These are phyloP conservation scores for Sporodiniella umbellata DNA, from an alignment of 371 early-diverging fungal genomes.

Conservation along the genomic window DNA sequence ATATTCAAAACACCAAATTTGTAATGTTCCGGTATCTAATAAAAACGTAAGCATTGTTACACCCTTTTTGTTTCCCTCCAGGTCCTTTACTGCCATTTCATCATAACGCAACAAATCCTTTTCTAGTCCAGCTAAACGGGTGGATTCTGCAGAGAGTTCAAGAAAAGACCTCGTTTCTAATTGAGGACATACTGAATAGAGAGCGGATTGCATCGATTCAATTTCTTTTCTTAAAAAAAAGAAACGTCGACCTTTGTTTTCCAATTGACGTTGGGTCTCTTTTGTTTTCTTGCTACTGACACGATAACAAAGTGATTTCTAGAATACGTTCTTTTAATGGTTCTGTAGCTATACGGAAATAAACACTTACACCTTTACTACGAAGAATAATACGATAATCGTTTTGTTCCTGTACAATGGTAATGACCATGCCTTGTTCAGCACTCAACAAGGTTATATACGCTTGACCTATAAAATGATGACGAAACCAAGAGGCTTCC, in stretches of 20 bases:
- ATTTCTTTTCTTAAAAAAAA: constrained; percentile 5
- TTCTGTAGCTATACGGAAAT: constrained; percentile 1
- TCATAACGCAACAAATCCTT: constrained; percentile 54
- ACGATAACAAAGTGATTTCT: neutral
- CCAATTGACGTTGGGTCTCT: constrained; percentile 7
- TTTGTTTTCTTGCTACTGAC: neutral
- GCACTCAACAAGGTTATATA: constrained; percentile 24
- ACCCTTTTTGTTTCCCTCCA: constrained; percentile 16
- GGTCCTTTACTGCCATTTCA: constrained; percentile 26
- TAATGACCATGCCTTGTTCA: constrained; percentile 23
- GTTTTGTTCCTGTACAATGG: constrained; percentile 24
- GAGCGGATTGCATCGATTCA: constrained; percentile 31
- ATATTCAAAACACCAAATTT: constrained; percentile 80
- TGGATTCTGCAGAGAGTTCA: constrained; percentile 41
- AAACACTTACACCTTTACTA: constrained; percentile 24
- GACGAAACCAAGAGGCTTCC: constrained; percentile 38
- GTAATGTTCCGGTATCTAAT: constrained; percentile 67
- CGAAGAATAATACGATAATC: constrained; percentile 39
- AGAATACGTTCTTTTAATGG: constrained; percentile 22
- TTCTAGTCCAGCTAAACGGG: constrained; percentile 51
- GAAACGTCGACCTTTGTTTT: constrained; percentile 17
- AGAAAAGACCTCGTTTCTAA: constrained; percentile 33
- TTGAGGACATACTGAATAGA: constrained; percentile 24
- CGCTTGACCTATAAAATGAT: constrained; percentile 43
- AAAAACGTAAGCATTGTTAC: neutral